phyloP scores from a whole-genome alignment of 345 rosid genomes.

The Citrus glauca region DNA sequence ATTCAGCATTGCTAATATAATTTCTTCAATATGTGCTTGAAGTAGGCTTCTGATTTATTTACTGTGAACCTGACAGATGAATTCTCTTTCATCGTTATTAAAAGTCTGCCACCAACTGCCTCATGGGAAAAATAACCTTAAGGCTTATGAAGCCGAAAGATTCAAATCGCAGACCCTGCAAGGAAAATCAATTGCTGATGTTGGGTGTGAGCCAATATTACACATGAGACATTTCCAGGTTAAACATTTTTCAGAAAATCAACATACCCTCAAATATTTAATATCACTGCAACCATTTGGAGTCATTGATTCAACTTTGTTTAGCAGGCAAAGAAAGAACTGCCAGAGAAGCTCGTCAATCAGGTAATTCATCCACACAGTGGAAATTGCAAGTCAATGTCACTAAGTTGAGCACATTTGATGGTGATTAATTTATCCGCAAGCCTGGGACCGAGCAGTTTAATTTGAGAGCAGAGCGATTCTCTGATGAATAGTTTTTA shows the following conservation, averaged over 20 bases:
- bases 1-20: not conserved
- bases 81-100: slow-evolving; percentile 71
- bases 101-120: slow-evolving; percentile 74
- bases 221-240: slow-evolving; percentile 99
- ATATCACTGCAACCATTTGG: not conserved
- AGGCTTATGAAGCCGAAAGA: slow-evolving; percentile 60
- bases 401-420: not conserved
- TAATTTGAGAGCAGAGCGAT: not conserved
- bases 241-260: not conserved
- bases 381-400: slow-evolving; percentile 2
- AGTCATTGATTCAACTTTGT: not conserved
- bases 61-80: slow-evolving; percentile 66
- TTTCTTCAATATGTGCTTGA: not conserved
- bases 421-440: not conserved
- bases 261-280: not conserved
- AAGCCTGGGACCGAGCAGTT: not conserved
- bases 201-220: slow-evolving; percentile 92
- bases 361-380: slow-evolving; percentile 38
- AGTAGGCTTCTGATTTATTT: slow-evolving; percentile 19
- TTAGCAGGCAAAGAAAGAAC: slow-evolving; percentile 66
- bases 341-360: slow-evolving; percentile 59
- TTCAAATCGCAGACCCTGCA: slow-evolving; percentile 56
- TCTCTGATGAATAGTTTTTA: not conserved
- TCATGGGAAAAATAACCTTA: slow-evolving; percentile 39
- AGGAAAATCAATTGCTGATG: slow-evolving; percentile 93